Conservation (phyloP, 2,329 filamentous ascomycete species). For the Aspergillus persii region DNA sequence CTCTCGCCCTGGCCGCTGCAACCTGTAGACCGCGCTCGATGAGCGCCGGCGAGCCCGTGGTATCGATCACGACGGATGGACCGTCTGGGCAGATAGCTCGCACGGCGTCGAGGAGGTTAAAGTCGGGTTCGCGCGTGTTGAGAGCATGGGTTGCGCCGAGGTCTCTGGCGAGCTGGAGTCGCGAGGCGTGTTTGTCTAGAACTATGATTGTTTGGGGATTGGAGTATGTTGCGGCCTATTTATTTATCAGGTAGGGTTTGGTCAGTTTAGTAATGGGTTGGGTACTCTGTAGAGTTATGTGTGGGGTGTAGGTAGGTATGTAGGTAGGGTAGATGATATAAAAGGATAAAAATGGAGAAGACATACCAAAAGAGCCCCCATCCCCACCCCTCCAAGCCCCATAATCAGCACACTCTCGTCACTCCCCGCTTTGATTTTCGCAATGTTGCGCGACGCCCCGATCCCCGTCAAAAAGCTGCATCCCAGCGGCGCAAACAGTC, state of each 20-base stretch:
- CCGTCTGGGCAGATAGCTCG: conserved; percentile 6
- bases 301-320: too few species aligned
- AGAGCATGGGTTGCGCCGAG: conserved; percentile 42
- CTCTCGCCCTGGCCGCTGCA: conserved; percentile 43
- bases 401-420: conserved; percentile 38
- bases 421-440: conserved; percentile 23
- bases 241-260: background rate
- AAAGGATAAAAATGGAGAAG: background rate
- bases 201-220: conserved; percentile 39
- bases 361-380: conserved; percentile 46
- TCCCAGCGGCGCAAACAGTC: conserved; percentile 25
- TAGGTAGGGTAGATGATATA: background rate
- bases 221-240: conserved; percentile 42
- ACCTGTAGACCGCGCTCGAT: conserved; percentile 19
- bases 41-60: conserved; percentile 16
- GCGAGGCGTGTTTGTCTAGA: conserved; percentile 32
- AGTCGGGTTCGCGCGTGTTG: conserved; percentile 26
- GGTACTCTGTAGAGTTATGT: too few species aligned
- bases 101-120: conserved; percentile 10
- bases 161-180: conserved; percentile 36
- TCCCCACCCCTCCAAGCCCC: conserved; percentile 49
- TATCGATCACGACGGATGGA: conserved; percentile 17
- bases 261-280: too few species aligned
- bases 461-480: conserved; percentile 33
- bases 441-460: conserved; percentile 40